Evolutionary conservation across 768 basidiomycete species (phyloP).

Genomic region (Suillus discolor): DNA sequence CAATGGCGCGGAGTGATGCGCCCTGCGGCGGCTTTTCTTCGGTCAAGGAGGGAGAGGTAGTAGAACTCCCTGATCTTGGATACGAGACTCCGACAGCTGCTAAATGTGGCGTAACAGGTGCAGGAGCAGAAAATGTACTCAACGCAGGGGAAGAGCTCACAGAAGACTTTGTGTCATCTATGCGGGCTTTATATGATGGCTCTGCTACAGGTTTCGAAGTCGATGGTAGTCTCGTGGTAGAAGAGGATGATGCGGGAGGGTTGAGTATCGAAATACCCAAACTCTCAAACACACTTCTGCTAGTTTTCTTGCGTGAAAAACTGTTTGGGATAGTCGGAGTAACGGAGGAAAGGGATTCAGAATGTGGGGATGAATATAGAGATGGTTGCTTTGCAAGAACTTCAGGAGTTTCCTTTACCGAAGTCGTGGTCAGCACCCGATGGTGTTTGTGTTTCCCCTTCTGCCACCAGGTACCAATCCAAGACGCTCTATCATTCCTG

Average conservation of each 20-base stretch:
- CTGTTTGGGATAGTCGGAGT: slow-evolving; percentile 15
- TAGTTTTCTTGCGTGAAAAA: slow-evolving; percentile 42
- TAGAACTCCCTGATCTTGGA: slow-evolving; percentile 27
- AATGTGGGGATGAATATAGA: slow-evolving; percentile 24
- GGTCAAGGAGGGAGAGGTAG: slow-evolving; percentile 25
- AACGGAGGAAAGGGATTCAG: slow-evolving; percentile 14
- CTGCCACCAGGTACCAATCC: slow-evolving; percentile 78
- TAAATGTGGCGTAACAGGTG: slow-evolving; percentile 30
- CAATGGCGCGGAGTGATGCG: slow-evolving; percentile 71
- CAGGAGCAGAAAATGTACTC: slow-evolving; percentile 18
- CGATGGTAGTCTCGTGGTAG: slow-evolving; percentile 28
- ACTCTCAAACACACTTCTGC: slow-evolving; percentile 71
- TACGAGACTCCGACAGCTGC: slow-evolving; percentile 25
- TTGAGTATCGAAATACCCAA: slow-evolving; percentile 71
- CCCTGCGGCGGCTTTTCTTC: slow-evolving; percentile 53
- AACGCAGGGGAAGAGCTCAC: slow-evolving; percentile 23
- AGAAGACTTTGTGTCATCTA: slow-evolving; percentile 19
- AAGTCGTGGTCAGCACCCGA: slow-evolving; percentile 20
- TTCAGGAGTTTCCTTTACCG: slow-evolving; percentile 25
- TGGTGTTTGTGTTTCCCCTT: slow-evolving; percentile 45
- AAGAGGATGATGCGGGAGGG: slow-evolving; percentile 38
- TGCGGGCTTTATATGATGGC: not conserved
- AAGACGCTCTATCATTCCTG: slow-evolving; percentile 42
- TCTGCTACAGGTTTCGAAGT: slow-evolving; percentile 2
- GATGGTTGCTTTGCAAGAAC: slow-evolving; percentile 21